Evolutionary conservation across 768 basidiomycete genomes (phyloP).

Genomic region (Kwoniella bestiolae): DNA sequence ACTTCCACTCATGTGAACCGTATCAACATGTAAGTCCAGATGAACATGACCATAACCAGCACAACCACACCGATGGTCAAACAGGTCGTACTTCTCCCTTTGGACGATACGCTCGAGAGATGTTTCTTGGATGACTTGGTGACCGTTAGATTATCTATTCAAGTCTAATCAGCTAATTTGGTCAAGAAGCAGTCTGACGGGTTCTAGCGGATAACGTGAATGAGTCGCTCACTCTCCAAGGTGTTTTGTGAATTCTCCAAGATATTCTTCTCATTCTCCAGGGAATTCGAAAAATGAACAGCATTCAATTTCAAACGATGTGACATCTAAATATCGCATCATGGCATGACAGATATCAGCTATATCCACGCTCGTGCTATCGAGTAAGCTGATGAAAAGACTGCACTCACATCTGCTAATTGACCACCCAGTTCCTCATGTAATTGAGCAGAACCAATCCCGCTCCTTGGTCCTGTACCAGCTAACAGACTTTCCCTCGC

Average conservation of each 20-base stretch:
- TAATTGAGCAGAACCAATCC: conserved; percentile 44
- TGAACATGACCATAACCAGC: conserved; percentile 68
- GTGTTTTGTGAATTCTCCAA: conserved; percentile 71
- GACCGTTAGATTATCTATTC: conserved; percentile 47
- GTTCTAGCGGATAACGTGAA: not conserved
- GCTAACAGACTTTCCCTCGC: conserved; percentile 37
- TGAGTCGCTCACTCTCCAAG: conserved; percentile 68
- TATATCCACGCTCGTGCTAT: not conserved
- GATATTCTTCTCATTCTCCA: conserved; percentile 75
- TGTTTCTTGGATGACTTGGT: conserved; percentile 60
- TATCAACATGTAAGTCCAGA: conserved; percentile 57
- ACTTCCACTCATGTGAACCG: conserved; percentile 48
- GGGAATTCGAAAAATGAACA: conserved; percentile 71
- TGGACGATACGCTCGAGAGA: conserved; percentile 67
- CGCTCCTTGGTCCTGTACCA: conserved; percentile 27
- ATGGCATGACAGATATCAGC: not conserved
- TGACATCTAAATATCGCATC: conserved; percentile 67
- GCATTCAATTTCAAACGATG: conserved; percentile 83
- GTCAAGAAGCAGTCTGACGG: too few relatives aligned
- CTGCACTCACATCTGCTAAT: conserved; percentile 50
- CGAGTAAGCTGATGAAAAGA: not conserved
- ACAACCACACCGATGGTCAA: conserved; percentile 68
- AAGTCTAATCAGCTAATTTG: not conserved
- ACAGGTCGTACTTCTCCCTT: conserved; percentile 74
- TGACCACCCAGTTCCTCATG: conserved; percentile 56